A percentile compares a stretch with the other conserved stretches of the same genome.
These are phyloP conservation scores for Colletotrichum noveboracense DNA, from an alignment of 2,329 filamentous ascomycete species.

Conservation along the genomic window DNA sequence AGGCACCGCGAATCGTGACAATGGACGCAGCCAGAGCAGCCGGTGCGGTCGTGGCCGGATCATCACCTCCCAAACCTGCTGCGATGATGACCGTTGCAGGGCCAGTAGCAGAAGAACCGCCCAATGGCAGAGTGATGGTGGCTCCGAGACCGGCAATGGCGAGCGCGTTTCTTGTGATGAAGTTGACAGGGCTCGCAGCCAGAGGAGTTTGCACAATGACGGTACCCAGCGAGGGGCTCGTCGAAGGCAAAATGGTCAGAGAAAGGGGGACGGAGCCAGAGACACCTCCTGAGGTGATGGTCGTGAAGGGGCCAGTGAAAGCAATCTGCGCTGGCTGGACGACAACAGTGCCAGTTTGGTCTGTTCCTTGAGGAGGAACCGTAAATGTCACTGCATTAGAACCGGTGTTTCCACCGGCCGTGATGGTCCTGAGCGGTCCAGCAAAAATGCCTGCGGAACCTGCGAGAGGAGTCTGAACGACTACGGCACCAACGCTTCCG, in stretches of 20 bases:
- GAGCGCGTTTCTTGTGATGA: background rate
- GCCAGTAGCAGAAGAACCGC: background rate
- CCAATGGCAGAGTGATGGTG: background rate
- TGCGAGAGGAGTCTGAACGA: background rate
- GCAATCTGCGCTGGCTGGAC: background rate
- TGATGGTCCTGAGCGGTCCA: slow-evolving; percentile 2
- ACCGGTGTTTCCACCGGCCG: slow-evolving; percentile 2
- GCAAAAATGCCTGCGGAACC: background rate
- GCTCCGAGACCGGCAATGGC: background rate
- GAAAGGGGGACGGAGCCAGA: slow-evolving; percentile 6
- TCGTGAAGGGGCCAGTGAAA: slow-evolving; percentile 13
- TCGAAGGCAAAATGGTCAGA: background rate
- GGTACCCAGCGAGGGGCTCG: slow-evolving; percentile 2
- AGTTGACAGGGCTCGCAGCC: background rate
- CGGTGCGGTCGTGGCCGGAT: background rate
- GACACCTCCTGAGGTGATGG: slow-evolving; percentile 3
- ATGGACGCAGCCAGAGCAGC: background rate
- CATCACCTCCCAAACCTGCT: slow-evolving; percentile 1
- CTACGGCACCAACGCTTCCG: background rate
- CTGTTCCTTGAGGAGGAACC: slow-evolving; percentile 2
- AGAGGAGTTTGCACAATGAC: slow-evolving; percentile 8
- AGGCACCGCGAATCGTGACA: slow-evolving; percentile 1
- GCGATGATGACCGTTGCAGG: background rate
- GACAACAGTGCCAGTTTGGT: background rate
- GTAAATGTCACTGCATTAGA: background rate